phyloP scores from a whole-genome alignment of 805 yeast genomes.

The Naumovozyma dairenensis region DNA sequence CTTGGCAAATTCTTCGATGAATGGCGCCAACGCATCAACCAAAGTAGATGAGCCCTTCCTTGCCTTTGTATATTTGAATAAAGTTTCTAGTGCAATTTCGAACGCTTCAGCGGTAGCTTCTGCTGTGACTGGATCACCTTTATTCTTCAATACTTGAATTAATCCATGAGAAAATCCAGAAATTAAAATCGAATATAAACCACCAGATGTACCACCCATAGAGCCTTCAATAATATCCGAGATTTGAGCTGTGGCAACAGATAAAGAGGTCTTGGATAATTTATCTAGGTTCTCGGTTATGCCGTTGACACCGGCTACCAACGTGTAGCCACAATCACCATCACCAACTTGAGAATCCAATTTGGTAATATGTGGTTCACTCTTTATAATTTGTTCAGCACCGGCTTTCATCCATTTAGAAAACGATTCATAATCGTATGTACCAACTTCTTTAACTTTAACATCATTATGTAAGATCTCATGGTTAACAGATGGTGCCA shows the following conservation, averaged over 20 bases:
- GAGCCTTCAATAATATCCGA: conserved; percentile 77
- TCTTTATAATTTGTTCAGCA: conserved; percentile 43
- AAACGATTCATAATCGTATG: conserved; percentile 27
- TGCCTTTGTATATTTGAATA: conserved; percentile 82
- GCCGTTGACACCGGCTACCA: conserved; percentile 73
- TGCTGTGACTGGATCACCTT: conserved; percentile 23
- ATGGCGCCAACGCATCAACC: conserved; percentile 83
- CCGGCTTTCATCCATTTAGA: conserved; percentile 35
- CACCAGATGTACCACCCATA: conserved; percentile 99
- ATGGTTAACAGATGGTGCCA: conserved; percentile 27
- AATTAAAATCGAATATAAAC: conserved; percentile 75
- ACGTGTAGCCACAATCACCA: conserved; percentile 94
- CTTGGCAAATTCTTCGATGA: conserved; percentile 49
- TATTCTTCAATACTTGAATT: conserved; percentile 19
- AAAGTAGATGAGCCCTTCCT: conserved; percentile 82
- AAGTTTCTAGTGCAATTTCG: conserved; percentile 51
- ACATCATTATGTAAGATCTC: conserved; percentile 24
- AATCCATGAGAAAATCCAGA: conserved; percentile 61
- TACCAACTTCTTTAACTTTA: conserved; percentile 29
- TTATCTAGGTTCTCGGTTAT: conserved; percentile 44
- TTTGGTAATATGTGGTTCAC: conserved; percentile 78
- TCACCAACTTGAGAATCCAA: conserved; percentile 89
- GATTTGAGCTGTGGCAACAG: conserved; percentile 55
- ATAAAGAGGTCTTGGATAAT: conserved; percentile 33
- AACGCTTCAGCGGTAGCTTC: conserved; percentile 40